Conservation (phyloP, 495 filamentous ascomycete genomes). For the Hypomontagnella monticulosa region DNA sequence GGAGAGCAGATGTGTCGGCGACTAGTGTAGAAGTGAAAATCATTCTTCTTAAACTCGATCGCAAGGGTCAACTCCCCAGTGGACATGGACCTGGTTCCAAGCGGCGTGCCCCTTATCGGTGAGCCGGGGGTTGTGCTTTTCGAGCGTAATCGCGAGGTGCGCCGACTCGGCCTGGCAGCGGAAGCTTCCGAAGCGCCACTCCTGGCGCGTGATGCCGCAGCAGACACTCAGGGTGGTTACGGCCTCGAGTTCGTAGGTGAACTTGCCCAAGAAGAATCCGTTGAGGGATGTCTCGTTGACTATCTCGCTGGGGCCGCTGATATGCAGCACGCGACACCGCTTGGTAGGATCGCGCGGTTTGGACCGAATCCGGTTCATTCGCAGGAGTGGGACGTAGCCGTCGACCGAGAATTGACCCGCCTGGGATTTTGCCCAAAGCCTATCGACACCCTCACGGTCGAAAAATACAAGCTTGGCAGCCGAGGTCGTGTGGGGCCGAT, state of each 20-base stretch:
- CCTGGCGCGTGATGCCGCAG: conserved; percentile 26
- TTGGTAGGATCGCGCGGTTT: conserved; percentile 10
- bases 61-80: conserved; percentile 36
- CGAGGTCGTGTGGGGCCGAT: conserved; percentile 20
- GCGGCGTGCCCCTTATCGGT: neutral
- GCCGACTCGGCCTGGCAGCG: conserved; percentile 55
- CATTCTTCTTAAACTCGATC: too few species aligned
- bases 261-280: conserved; percentile 50
- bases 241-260: conserved; percentile 51
- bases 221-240: conserved; percentile 46
- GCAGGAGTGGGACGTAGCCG: conserved; percentile 25
- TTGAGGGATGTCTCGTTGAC: conserved; percentile 48
- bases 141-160: conserved; percentile 47
- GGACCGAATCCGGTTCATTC: conserved; percentile 36
- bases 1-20: too few species aligned
- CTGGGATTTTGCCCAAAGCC: conserved; percentile 11
- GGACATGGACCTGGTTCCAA: conserved; percentile 26
- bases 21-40: neutral
- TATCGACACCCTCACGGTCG: conserved; percentile 35
- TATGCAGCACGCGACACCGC: conserved; percentile 48
- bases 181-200: conserved; percentile 56
- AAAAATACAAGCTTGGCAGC: conserved; percentile 56
- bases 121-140: conserved; percentile 32
- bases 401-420: conserved; percentile 29
- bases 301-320: conserved; percentile 39